phyloP scores from a whole-genome alignment of 2,329 filamentous ascomycete genomes.

The Lachnellula arida region DNA sequence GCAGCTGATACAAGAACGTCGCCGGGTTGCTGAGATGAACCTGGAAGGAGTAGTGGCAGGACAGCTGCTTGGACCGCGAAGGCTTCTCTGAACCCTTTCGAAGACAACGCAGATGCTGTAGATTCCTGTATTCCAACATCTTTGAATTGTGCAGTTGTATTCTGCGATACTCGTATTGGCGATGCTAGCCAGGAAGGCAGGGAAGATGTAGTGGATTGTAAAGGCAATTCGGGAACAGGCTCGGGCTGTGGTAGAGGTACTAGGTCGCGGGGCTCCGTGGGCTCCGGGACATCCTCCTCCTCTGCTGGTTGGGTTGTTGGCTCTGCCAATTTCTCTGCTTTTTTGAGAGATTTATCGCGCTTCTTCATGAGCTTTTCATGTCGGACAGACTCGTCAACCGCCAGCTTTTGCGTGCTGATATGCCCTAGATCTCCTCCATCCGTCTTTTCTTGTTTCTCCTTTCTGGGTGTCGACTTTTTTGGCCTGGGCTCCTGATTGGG shows the following conservation, averaged over 20 bases:
- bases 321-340: conserved; percentile 39
- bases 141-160: conserved; percentile 56
- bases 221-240: conserved; percentile 50
- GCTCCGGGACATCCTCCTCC: conserved; percentile 29
- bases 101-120: conserved; percentile 56
- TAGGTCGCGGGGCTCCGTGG: conserved; percentile 60
- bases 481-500: neutral
- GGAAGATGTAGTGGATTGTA: conserved; percentile 67
- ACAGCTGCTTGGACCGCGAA: conserved; percentile 77
- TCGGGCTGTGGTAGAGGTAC: conserved; percentile 78
- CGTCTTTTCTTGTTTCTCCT: conserved; percentile 4
- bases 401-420: neutral
- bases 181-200: conserved; percentile 76
- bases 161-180: conserved; percentile 63
- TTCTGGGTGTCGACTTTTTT: conserved; percentile 6
- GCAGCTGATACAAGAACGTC: conserved; percentile 89
- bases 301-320: conserved; percentile 30
- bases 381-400: conserved; percentile 12
- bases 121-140: conserved; percentile 59
- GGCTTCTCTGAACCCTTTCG: conserved; percentile 65
- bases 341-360: conserved; percentile 50
- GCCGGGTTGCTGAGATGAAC: conserved; percentile 55
- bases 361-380: conserved; percentile 49
- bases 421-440: conserved; percentile 18
- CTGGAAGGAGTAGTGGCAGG: conserved; percentile 72